Evolutionary conservation across 75 land plant genomes (phyloP).

Genomic region (Cupressus sempervirens): DNA sequence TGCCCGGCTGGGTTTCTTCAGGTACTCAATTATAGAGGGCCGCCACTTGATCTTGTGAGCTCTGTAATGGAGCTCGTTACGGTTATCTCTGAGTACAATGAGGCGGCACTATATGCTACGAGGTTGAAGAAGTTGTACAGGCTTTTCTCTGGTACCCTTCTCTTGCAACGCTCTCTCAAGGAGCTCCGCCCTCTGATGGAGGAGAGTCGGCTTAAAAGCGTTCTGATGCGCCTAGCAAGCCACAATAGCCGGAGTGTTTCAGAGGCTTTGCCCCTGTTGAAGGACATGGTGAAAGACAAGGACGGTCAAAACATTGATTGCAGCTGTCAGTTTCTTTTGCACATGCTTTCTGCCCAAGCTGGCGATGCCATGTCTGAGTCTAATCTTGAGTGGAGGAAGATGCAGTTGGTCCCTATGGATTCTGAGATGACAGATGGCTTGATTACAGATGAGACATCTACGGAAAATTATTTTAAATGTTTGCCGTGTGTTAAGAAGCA

Average conservation of each 20-base stretch:
- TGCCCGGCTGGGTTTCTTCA: slow-evolving; percentile 13
- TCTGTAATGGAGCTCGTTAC: slow-evolving; percentile 6
- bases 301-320: background rate
- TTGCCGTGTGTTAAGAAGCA: slow-evolving; percentile 15
- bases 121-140: slow-evolving; percentile 21
- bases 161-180: slow-evolving; percentile 8
- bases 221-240: background rate
- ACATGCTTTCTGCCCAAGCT: slow-evolving; percentile 2
- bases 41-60: slow-evolving; percentile 1
- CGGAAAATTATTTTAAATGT: slow-evolving; percentile 7
- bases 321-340: background rate
- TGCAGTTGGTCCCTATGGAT: background rate
- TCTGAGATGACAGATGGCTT: background rate
- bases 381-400: background rate
- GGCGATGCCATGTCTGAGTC: background rate
- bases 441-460: background rate
- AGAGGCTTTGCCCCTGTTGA: background rate
- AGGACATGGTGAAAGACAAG: background rate
- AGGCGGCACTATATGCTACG: slow-evolving; percentile 8
- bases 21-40: background rate
- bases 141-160: slow-evolving; percentile 12
- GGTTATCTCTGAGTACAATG: background rate
- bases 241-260: background rate
- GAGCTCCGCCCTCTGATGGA: background rate
- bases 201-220: background rate